These are phyloP conservation scores for Diaporthe humulicola DNA, from an alignment of 2,329 filamentous ascomycete species.

Conservation along the genomic window DNA sequence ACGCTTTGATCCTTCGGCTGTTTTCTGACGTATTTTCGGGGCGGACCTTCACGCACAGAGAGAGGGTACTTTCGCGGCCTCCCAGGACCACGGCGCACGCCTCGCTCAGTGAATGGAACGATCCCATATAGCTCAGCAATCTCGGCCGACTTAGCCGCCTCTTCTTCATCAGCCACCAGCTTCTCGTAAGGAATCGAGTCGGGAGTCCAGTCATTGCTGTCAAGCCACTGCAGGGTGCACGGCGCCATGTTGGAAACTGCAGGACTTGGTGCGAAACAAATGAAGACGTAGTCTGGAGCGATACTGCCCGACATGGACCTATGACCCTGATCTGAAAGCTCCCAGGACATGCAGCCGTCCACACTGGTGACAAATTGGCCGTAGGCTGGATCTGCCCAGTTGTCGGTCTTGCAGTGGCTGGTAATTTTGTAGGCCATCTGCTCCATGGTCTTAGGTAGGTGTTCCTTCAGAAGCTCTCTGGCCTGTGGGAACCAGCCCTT, in stretches of 20 bases:
- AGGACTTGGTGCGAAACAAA: constrained; percentile 51
- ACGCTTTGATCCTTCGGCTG: constrained; percentile 37
- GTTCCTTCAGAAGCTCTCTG: constrained; percentile 51
- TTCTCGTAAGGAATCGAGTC: constrained; percentile 59
- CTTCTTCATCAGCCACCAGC: constrained; percentile 50
- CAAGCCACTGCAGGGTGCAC: constrained; percentile 52
- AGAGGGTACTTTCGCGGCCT: constrained; percentile 29
- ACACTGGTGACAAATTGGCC: constrained; percentile 50
- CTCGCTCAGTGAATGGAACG: constrained; percentile 9
- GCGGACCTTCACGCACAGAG: constrained; percentile 19
- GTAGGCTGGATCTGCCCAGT: constrained; percentile 46
- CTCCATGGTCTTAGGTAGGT: constrained; percentile 48
- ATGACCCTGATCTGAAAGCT: constrained; percentile 55
- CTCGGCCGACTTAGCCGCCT: constrained; percentile 39
- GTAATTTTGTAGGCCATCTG: constrained; percentile 49
- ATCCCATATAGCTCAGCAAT: constrained; percentile 41
- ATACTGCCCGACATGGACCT: constrained; percentile 50
- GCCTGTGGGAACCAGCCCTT: constrained; percentile 59
- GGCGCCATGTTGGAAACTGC: constrained; percentile 45
- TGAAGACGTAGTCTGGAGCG: constrained; percentile 54
- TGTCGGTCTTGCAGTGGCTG: constrained; percentile 41
- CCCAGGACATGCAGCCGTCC: constrained; percentile 60
- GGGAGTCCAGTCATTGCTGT: constrained; percentile 55
- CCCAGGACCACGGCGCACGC: constrained; percentile 29
- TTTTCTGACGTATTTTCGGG: constrained; percentile 39